Base-by-base conservation (phyloP, 352 stramenopile species). In the Peronospora belbahrii region DNA sequence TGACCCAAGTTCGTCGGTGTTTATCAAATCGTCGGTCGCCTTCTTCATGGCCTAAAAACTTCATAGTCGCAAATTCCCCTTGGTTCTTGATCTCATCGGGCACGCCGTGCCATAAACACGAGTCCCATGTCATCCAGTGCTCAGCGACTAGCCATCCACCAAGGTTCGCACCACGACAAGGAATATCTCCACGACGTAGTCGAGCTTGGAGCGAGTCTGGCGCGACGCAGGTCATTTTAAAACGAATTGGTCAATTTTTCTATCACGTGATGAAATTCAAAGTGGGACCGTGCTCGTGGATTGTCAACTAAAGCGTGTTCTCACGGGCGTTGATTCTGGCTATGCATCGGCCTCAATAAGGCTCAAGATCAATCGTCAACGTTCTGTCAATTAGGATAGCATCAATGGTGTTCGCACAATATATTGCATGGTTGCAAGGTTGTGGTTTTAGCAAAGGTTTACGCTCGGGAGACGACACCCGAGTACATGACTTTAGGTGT, bases 11-110 rank as follows among this genome's bases (percentile, higher is more conserved):
- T 23, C 56, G 52, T n/a, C 70, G 73, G 47, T 93, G 81, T 28
- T 63, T 50, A 15, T 83, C 63, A 24, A 62, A 44, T 59, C 56
- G 40, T 58, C 69, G 38, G 47, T 60, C 39, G 52, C 61, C 34
- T 36, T 70, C 34, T 58, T 59, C 47, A 39, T 58, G 32, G 50
- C 61, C 43, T 65, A 67, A 32, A 50, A 65, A 65, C 52, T 58
- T 83, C 56, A 90, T 88, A 8, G 73, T 82, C n/a, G 61, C 68
- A 53, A 87, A 87, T 58, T 93, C 81, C 32, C 78, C 78, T 6
- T 65, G 28, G 36, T 52, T 62, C 18, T 67, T 69, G 17, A 76
- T 63, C n/a, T 62, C 47, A 5, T 66, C 52, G 20, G 45, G 64
- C 36, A 89, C 65, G 6, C 65, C 70, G 6, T 70, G 51, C 78